Base-by-base conservation (phyloP, 495 filamentous ascomycete species). In the Lasiosphaeria ovina region DNA sequence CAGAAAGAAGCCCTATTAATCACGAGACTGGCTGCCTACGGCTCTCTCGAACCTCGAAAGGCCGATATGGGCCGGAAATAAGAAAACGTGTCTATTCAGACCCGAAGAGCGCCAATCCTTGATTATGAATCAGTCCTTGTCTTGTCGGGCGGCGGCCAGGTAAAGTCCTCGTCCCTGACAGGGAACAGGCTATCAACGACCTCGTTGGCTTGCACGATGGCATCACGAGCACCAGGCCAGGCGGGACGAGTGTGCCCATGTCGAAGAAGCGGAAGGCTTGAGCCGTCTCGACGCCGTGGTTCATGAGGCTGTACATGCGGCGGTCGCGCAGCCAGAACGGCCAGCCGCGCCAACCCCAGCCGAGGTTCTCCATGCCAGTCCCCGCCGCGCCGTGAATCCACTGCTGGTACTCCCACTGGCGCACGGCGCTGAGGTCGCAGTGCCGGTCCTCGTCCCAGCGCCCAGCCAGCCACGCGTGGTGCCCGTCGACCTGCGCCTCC, bases 351-450 rank as follows among this genome's bases (percentile, higher is more conserved):
- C 63, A 69, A 7, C 70, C 68, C 67, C 70, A 75, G n/a, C 72
- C 72, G 3, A 77, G 61, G 34, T 70, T 75, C 61, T 77, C 70
- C 69, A 77, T 64, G 36, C 73, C 72, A 33, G 72, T 73, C 14
- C 73, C 75, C 11, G 75, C 75, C 14, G 70, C 69, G 31, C 64
- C 49, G 61, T 77, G 69, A 24, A 74, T 62, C 62, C 67, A 77
- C 11, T 56, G 59, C 54, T 71, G 65, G 51, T 66, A 77, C 60
- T 73, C 71, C 69, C 69, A 71, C 60, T 68, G 66, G 45, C 60
- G 56, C 33, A 73, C 69, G 45, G 64, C 51, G 35, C 64, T 67
- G 0, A 51, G 45, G 55, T 71, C 64, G 3, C 50, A 54, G 11
- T 50, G 34, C 16, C n/a, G 42, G 51, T 66, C 64, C 4, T 49